Evolutionary conservation across 768 basidiomycete genomes (phyloP).

Genomic region (Amanita pseudoporphyria): DNA sequence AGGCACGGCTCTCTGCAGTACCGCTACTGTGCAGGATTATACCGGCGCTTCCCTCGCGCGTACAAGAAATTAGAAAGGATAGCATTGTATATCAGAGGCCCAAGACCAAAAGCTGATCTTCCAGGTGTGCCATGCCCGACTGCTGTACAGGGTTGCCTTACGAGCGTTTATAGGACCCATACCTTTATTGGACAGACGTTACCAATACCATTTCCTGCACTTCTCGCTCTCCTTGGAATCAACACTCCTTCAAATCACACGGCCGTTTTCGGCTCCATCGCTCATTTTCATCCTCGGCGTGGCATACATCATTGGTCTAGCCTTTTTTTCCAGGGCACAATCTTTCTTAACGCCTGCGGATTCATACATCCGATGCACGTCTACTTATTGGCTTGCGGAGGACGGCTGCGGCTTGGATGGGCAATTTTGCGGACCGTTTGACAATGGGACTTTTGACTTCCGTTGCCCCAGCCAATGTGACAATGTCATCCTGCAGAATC

Average conservation of each 20-base stretch:
- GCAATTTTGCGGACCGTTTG: constrained; percentile 51
- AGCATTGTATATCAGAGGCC: constrained; percentile 43
- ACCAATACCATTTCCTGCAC: constrained; percentile 25
- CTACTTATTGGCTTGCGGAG: constrained; percentile 60
- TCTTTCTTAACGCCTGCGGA: constrained; percentile 60
- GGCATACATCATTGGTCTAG: constrained; percentile 61
- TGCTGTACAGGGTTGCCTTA: not conserved
- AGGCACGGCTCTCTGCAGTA: not conserved
- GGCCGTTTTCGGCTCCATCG: constrained; percentile 40
- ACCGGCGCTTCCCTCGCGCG: constrained; percentile 13
- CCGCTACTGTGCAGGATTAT: constrained; percentile 12
- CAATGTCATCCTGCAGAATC: constrained; percentile 57
- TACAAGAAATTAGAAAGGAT: constrained; percentile 12
- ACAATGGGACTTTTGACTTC: constrained; percentile 54
- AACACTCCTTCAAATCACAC: constrained; percentile 38
- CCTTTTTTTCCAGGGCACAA: constrained; percentile 65
- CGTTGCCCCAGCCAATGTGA: constrained; percentile 73
- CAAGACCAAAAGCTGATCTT: constrained; percentile 45
- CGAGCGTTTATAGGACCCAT: constrained; percentile 30
- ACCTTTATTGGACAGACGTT: constrained; percentile 45
- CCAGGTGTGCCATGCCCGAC: constrained; percentile 26
- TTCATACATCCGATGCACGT: constrained; percentile 58
- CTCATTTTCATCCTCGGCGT: constrained; percentile 44
- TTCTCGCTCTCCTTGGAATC: constrained; percentile 46
- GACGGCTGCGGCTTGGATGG: constrained; percentile 73